Evolutionary conservation across 1,139 yeast species (phyloP).

Genomic region (Candida glucosophila): DNA sequence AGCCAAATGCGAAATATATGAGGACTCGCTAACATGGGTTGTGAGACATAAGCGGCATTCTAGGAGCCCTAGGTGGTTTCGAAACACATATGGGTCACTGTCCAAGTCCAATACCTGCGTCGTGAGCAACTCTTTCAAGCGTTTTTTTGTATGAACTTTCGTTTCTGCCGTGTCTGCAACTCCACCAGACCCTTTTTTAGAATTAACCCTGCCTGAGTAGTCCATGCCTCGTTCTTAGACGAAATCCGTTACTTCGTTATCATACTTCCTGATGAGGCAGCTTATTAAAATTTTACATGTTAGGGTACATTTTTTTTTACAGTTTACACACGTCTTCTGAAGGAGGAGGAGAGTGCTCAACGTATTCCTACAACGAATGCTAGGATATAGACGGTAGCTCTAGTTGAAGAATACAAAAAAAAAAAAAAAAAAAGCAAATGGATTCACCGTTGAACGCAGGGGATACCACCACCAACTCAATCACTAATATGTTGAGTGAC

Average conservation of each 20-base stretch:
- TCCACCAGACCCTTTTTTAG: constrained; percentile 56
- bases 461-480: constrained; percentile 36
- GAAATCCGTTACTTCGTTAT: too few relatives aligned
- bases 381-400: too few relatives aligned
- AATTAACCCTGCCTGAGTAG: constrained; percentile 36
- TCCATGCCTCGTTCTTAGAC: constrained; percentile 31
- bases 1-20: constrained; percentile 71
- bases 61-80: constrained; percentile 63
- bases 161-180: constrained; percentile 63
- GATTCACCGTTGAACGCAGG: constrained; percentile 40
- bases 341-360: too few relatives aligned
- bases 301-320: constrained; percentile 3
- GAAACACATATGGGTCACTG: constrained; percentile 69
- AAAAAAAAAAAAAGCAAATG: constrained; percentile 1
- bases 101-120: constrained; percentile 56
- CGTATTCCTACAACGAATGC: too few relatives aligned
- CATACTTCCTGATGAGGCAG: too few relatives aligned
- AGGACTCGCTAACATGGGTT: constrained; percentile 64
- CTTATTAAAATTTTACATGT: constrained; percentile 4
- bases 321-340: constrained; percentile 8
- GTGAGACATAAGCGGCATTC: constrained; percentile 77
- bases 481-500: constrained; percentile 26
- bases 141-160: constrained; percentile 55
- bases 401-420: too few relatives aligned
- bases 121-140: constrained; percentile 57